phyloP scores from a whole-genome alignment of 768 basidiomycete species.

The Tricholoma flavovirens region DNA sequence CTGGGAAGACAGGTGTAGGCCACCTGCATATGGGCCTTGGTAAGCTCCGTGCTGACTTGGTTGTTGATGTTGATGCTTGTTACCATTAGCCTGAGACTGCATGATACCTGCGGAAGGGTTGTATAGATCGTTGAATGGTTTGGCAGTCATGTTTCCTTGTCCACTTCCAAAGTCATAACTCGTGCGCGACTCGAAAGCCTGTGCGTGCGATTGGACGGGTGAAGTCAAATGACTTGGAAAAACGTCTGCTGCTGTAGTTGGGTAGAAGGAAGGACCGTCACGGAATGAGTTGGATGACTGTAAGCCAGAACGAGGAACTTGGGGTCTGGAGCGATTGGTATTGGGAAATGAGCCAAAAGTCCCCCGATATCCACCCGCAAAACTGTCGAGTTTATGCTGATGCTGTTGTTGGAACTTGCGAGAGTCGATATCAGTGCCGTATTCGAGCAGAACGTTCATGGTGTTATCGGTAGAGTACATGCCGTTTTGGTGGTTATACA shows the following conservation, averaged over 20 bases:
- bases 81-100: conserved; percentile 9
- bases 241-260: conserved; percentile 26
- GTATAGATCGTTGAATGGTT: conserved; percentile 26
- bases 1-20: conserved; percentile 58
- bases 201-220: conserved; percentile 31
- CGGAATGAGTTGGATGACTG: conserved; percentile 31
- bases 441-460: conserved; percentile 35
- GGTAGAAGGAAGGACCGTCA: conserved; percentile 28
- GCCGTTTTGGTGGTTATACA: conserved; percentile 31
- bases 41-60: conserved; percentile 22
- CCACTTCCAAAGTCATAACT: conserved; percentile 29
- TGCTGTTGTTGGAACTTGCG: conserved; percentile 29
- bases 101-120: conserved; percentile 7
- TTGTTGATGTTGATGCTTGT: conserved; percentile 27
- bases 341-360: conserved; percentile 37
- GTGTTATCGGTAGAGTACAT: conserved; percentile 32
- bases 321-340: conserved; percentile 37
- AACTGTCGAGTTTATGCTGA: conserved; percentile 30
- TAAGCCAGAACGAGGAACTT: conserved; percentile 28
- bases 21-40: conserved; percentile 24
- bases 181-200: conserved; percentile 31
- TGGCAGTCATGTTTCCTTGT: conserved; percentile 23
- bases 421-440: conserved; percentile 31
- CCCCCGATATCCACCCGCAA: conserved; percentile 26
- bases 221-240: conserved; percentile 34